Evolutionary conservation across 2,329 filamentous ascomycete genomes (phyloP), one percentile per base, ranked within the genome.

Genomic region (Diaporthe nobilis): DNA sequence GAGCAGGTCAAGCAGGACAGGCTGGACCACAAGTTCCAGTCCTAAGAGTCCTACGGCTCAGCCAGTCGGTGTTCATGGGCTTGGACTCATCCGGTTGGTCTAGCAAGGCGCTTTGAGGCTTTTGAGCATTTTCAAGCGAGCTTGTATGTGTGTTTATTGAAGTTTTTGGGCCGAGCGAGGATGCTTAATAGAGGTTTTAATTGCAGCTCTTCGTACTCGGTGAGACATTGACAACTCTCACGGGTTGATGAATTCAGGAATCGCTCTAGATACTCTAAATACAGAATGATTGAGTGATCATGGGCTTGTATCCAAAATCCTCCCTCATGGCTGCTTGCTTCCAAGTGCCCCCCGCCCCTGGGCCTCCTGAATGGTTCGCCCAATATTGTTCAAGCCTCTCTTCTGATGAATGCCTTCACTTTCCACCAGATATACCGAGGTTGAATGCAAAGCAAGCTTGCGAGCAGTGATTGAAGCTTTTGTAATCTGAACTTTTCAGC

Each of bases 1-100:
- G 47, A 65, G 49, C 47, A 73, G 71, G 57, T 65, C 25, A 65
- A 37, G 37, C 22, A 51, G 34, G 58, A 65, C 47, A 73, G 71
- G 13, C 80, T 0, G 72, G 34, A 31, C 2, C 42, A 67, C 17
- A 9, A 8, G 28, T 34, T 22, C n/a, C 22, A 42, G 65, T 34
- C 10, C 1, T 61, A n/a, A 39, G 37, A 3, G 15, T 9, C 15
- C 25, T 7, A 31, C 13, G 13, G 13, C 25, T 25, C 8, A 20
- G 58, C 37, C 4, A 13, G 28, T 10, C 9, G 3, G 55, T 34
- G 13, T 20, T 0, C 6, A 22, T 13, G 2, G 13, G 17, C 9
- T 3, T 44, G 17, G 15, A 44, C 31, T 34, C 7, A 1, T 34
- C 17, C 22, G 31, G 15, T 4, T 28, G 20, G 57, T 37, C n/a